A percentile compares a stretch with the other conserved stretches of the same genome.
Conservation (phyloP, 2,329 filamentous ascomycete species). For the Fusarium sp. region DNA sequence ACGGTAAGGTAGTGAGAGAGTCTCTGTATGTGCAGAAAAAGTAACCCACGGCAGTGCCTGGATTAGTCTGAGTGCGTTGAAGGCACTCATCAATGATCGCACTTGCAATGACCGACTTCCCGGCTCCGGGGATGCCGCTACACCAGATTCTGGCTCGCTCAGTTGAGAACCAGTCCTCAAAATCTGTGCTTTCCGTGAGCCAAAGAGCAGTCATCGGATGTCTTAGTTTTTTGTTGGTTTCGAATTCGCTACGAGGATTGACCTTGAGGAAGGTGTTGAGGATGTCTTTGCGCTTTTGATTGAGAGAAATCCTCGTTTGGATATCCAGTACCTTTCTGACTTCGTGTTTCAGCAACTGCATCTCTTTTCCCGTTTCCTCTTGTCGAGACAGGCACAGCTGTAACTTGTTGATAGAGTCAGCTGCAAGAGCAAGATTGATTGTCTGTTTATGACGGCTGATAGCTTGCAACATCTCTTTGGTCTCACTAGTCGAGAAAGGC, state of each 20-base stretch:
- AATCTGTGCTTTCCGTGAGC: not conserved
- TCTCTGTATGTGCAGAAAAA: not conserved
- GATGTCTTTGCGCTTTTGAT: not conserved
- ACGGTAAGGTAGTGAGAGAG: not conserved
- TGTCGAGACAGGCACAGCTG: not conserved
- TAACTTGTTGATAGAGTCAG: not conserved
- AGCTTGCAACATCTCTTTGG: not conserved
- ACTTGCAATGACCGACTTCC: not conserved
- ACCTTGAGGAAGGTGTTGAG: not conserved
- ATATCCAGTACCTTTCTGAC: not conserved
- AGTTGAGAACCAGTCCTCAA: not conserved
- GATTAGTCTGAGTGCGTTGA: not conserved
- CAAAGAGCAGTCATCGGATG: not conserved
- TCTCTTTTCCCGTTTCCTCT: not conserved
- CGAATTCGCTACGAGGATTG: not conserved
- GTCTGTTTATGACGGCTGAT: not conserved
- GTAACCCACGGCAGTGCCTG: not conserved
- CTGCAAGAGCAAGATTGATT: not conserved
- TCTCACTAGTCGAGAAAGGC: not conserved
- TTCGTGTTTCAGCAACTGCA: not conserved
- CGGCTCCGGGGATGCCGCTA: not conserved
- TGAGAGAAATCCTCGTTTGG: not conserved
- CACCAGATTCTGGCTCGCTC: not conserved
- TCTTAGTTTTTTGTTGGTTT: not conserved
- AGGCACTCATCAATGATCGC: not conserved